Evolutionary conservation across 805 yeast species (phyloP).

Genomic region (Cyberlindnera americana): DNA sequence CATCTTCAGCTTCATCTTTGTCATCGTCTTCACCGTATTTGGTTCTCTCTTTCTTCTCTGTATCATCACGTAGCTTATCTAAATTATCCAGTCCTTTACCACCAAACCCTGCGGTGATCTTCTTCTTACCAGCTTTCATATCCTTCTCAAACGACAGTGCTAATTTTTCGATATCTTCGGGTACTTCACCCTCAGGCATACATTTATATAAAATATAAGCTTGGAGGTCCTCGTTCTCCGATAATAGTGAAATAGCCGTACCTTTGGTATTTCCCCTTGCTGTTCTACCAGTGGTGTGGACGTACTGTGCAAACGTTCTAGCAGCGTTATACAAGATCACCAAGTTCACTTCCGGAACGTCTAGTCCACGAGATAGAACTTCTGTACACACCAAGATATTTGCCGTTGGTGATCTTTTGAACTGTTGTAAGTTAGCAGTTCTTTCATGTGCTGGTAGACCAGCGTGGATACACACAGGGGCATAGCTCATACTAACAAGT

Average conservation of each 20-base stretch:
- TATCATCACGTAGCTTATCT: constrained; percentile 55
- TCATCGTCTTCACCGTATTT: constrained; percentile 42
- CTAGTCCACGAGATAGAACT: constrained; percentile 91
- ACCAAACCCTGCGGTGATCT: constrained; percentile 76
- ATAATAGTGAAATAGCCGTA: constrained; percentile 67
- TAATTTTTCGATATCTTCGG: constrained; percentile 45
- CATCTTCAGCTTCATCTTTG: constrained; percentile 22
- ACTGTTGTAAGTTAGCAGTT: constrained; percentile 66
- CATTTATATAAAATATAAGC: constrained; percentile 52
- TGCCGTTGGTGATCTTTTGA: constrained; percentile 42
- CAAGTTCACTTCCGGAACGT: constrained; percentile 78
- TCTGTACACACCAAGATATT: constrained; percentile 85
- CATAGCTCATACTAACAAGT: constrained; percentile 49
- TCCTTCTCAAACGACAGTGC: constrained; percentile 55
- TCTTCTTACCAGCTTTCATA: constrained; percentile 62
- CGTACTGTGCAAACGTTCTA: constrained; percentile 89
- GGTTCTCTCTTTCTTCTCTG: constrained; percentile 46
- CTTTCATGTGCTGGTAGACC: constrained; percentile 88
- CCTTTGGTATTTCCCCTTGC: constrained; percentile 84
- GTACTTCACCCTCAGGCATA: constrained; percentile 51
- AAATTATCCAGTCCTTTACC: constrained; percentile 86
- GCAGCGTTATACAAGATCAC: constrained; percentile 85
- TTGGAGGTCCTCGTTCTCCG: constrained; percentile 59
- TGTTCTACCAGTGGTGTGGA: constrained; percentile 94
- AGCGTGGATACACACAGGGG: constrained; percentile 78